These are phyloP conservation scores for Candida sonorensis DNA, from an alignment of 805 yeast species.

Conservation along the genomic window DNA sequence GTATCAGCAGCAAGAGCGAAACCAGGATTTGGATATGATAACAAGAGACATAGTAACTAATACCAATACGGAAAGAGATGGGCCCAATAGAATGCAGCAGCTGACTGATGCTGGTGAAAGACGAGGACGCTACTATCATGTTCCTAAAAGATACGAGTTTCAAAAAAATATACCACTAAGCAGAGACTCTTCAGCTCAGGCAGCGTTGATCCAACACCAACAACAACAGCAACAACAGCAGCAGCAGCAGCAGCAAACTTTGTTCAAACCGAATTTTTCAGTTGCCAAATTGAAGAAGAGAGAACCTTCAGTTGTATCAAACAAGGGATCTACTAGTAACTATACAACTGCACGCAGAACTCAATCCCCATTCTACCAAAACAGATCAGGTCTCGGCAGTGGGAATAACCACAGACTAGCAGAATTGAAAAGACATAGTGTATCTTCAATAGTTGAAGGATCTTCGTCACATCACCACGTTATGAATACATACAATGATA, in stretches of 20 bases:
- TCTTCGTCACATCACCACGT: slow-evolving; percentile 8
- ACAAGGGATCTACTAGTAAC: slow-evolving; percentile 2
- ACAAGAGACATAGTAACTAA: no score
- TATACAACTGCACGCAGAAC: slow-evolving; percentile 4
- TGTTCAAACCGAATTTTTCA: slow-evolving; percentile 12
- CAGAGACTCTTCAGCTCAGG: slow-evolving; percentile 13
- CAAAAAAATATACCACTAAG: slow-evolving; percentile 16
- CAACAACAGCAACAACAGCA: slow-evolving; percentile 3
- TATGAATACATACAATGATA: slow-evolving; percentile 23
- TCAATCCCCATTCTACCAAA: slow-evolving; percentile 9
- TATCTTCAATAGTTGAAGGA: slow-evolving; percentile 10
- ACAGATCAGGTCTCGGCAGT: neutral
- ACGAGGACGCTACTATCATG: slow-evolving; percentile 24
- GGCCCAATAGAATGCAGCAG: no score
- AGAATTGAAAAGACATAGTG: slow-evolving; percentile 18
- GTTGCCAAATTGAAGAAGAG: slow-evolving; percentile 9
- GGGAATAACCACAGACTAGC: slow-evolving; percentile 1
- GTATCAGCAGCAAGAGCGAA: no score
- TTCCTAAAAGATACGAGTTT: slow-evolving; percentile 24
- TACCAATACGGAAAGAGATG: no score
- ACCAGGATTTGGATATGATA: no score
- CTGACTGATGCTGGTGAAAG: slow-evolving; percentile 10
- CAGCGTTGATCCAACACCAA: neutral
- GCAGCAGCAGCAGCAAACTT: slow-evolving; percentile 1
- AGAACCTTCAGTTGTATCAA: slow-evolving; percentile 9